Evolutionary conservation across 805 yeast species (phyloP).

Genomic region (Myxozyma vanderwaltii): DNA sequence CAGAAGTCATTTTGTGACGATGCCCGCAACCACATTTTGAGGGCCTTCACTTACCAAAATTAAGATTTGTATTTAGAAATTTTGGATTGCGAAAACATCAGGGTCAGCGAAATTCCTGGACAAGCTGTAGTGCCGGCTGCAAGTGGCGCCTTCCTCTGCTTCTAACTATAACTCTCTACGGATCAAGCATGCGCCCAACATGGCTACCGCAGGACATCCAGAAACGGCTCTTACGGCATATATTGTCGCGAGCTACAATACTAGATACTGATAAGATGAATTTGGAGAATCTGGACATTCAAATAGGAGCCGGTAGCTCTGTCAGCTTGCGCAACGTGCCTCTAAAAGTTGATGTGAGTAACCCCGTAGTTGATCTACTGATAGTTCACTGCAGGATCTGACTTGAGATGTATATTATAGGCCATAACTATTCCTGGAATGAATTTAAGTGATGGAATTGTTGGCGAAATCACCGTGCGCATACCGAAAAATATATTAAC

Average conservation of each 20-base stretch:
- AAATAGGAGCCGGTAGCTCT: slow-evolving; percentile 59
- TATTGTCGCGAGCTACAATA: slow-evolving; percentile 76
- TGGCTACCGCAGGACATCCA: slow-evolving; percentile 90
- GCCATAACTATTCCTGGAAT: slow-evolving; percentile 35
- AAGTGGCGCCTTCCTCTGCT: not conserved
- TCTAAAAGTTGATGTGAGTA: slow-evolving; percentile 31
- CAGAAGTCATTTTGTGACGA: no score
- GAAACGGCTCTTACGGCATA: slow-evolving; percentile 74
- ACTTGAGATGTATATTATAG: slow-evolving; percentile 2
- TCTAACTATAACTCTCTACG: not conserved
- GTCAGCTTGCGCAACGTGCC: slow-evolving; percentile 37
- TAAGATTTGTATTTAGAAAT: not conserved
- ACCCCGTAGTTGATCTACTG: not conserved
- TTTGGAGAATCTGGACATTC: slow-evolving; percentile 77
- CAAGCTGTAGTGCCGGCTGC: not conserved
- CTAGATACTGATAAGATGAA: slow-evolving; percentile 85
- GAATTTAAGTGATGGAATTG: slow-evolving; percentile 29
- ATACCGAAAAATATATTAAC: slow-evolving; percentile 44
- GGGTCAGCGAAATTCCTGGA: not conserved
- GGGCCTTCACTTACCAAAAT: no score
- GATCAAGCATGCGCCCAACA: slow-evolving; percentile 32
- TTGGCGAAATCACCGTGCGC: slow-evolving; percentile 26
- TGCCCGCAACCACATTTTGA: no score
- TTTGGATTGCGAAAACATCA: not conserved
- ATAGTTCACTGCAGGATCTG: not conserved